Evolutionary conservation across 2,329 filamentous ascomycete genomes (phyloP), one percentile per base, ranked within the genome.

Genomic region (Hypoxylon sp.): DNA sequence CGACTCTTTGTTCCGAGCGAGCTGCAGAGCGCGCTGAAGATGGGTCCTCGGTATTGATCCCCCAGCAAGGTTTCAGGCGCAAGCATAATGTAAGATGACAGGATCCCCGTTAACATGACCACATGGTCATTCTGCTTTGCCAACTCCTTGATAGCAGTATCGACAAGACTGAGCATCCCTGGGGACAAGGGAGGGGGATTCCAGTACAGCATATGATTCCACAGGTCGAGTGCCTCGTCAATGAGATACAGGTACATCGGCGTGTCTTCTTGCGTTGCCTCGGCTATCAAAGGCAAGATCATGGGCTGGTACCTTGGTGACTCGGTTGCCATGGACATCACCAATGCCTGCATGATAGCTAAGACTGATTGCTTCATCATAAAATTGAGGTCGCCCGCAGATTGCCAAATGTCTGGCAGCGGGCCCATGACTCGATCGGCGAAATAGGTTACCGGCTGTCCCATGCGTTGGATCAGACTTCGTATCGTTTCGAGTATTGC

Each of bases 331-430:
- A 98, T 90, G 1, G 93, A 90, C 70, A 87, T 87, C n/a, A 96
- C 90, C 11, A 99, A 81, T 2, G 92, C 88, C 1, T 91, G 83
- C 48, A 98, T 86, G 33, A 98, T 89, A 2, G 90, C 91, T 55
- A 98, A 83, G 48, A 98, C 92, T 1, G 92, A 88, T 75, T 97
- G 93, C 74, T 98, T 98, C 81, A 97, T 90, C 73, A 98, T 85
- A 75, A 92, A 91, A 69, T 95, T 91, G 58, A 96, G 89, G 2
- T 79, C 75, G 0, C 88, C 91, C 2, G 91, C 92, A 48, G 88
- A 85, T 58, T 91, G 88, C 95, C 95, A 99, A 0, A 98, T 81
- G 3, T 82, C 81, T 0, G 94, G 93, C 5, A 98, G 81, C 10
- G 92, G 83, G 1, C 85, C 81, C 74, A 99, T 88, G 58, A 99